Evolutionary conservation across 2,329 filamentous ascomycete genomes (phyloP), one percentile per base, ranked within the genome.

Genomic region (Epichloe glyceriae): DNA sequence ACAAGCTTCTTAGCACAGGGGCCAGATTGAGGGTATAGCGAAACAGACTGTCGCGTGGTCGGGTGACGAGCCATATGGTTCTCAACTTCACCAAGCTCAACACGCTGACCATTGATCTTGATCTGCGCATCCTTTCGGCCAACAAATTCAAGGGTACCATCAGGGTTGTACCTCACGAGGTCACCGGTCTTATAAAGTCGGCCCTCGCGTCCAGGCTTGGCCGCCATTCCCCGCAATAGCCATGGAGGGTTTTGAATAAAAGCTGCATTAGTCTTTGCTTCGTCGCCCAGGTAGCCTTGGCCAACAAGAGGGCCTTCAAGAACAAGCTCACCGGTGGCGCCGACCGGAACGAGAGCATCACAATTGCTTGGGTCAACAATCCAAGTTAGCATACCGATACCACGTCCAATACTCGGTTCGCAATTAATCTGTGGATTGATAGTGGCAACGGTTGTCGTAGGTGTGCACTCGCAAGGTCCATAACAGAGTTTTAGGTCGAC

Each of bases 101-200:
- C 49, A 6, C 57, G 55, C 40, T 71, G 77, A 33, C 79, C 79
- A 34, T 70, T 67, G 15, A 80, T 62, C 59, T 80, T 80, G 30
- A 79, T 68, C 58, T 63, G 61, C 4, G 49, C 52, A 55, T 79
- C 76, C 54, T 73, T 74, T 37, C 76, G 66, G 46, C 59, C 58
- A 11, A 58, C 14, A 41, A 58, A 63, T 57, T 49, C 42, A 55
- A 70, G 17, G 51, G 59, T 49, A 53, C 63, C 54, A 59, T 62
- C 50, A 35, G 61, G 51, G 57, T 60, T 55, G 15, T 57, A 57
- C 52, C 57, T 47, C 37, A 61, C 58, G 44, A 64, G 47, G 47
- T 64, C 60, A 17, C 72, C 71, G 2, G 71, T 72, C 30, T 51
- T 56, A 33, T 58, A 59, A 4, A 75, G 56, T 10, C 52, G 51